Conservation (phyloP, 345 rosid species). For the Physaria fendleri region DNA sequence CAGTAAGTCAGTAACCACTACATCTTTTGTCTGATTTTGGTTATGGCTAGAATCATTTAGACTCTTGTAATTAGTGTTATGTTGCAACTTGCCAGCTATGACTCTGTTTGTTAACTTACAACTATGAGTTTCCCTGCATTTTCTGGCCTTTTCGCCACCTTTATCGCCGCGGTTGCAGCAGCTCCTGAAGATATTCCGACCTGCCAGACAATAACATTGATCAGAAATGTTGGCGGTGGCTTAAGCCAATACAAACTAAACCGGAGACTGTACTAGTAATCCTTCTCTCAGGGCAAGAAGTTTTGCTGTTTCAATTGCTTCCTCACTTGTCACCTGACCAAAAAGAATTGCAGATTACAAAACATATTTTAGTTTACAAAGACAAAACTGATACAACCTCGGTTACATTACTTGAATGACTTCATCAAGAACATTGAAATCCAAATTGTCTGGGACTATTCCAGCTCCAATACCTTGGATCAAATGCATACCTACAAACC, state of each 20-base stretch:
- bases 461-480: conserved; percentile 50
- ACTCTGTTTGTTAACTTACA: conserved; percentile 33
- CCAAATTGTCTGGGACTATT: conserved; percentile 32
- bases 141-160: conserved; percentile 55
- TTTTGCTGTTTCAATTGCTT: conserved; percentile 49
- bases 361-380: background rate
- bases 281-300: conserved; percentile 57
- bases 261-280: conserved; percentile 36
- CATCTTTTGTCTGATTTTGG: background rate
- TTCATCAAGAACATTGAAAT: conserved; percentile 37
- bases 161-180: conserved; percentile 59
- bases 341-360: background rate
- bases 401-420: conserved; percentile 33
- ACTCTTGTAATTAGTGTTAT: background rate
- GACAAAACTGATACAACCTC: background rate
- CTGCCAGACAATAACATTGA: conserved; percentile 14
- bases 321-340: conserved; percentile 42
- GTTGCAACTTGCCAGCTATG: background rate
- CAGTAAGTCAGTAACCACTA: background rate
- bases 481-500: conserved; percentile 34
- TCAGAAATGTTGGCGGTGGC: background rate
- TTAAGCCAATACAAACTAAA: background rate
- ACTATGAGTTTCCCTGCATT: conserved; percentile 63
- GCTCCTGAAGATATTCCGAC: conserved; percentile 76
- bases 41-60: background rate